Base-by-base conservation (phyloP, 495 filamentous ascomycete species). In the Xylaria palmicola region DNA sequence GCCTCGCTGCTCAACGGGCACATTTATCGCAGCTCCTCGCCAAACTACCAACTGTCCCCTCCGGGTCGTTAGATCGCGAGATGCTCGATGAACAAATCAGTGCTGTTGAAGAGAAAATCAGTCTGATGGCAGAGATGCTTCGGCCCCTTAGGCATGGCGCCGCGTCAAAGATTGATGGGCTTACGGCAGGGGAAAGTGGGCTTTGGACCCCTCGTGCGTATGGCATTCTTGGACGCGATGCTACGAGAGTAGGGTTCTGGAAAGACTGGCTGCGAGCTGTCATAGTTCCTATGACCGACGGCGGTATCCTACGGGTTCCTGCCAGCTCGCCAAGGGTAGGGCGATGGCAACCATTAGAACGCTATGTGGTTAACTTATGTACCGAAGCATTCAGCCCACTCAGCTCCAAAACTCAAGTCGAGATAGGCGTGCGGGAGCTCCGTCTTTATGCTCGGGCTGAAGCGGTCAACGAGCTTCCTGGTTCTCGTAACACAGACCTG, bases 191-290 rank as follows among this genome's bases (percentile, higher is more conserved):
- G 17, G 94, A 97, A 67, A 97, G 92, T 39, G 94, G 94, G 6
- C 88, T 98, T 56, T 98, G 94, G 94, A 93, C 93, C 45, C 94
- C 94, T 56, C 85, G 94, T 59, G 90, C 93, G 6, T 98, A 93
- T 70, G 94, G 94, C 52, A 88, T 98, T 56, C 83, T 98, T 59
- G 94, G 94, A 34, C 85, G 92, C 56, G 93, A 98, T 70, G 79
- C 79, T 27, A 88, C 83, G 55, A 83, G 94, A 79, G 91, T 92
- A 49, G 88, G 85, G 54, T 98, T 98, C 77, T 98, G 94, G 94
- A 98, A 98, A 73, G 94, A 98, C 70, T 98, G 94, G 94, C 81
- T 98, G 40, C 86, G 90, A 73, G 94, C 93, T 8, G 82, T 98
- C 19, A 82, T 92, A 27, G 92, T 97, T 40, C 94, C 94, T 15